phyloP scores from a whole-genome alignment of 2,329 filamentous ascomycete genomes.

The Nemania sp. region DNA sequence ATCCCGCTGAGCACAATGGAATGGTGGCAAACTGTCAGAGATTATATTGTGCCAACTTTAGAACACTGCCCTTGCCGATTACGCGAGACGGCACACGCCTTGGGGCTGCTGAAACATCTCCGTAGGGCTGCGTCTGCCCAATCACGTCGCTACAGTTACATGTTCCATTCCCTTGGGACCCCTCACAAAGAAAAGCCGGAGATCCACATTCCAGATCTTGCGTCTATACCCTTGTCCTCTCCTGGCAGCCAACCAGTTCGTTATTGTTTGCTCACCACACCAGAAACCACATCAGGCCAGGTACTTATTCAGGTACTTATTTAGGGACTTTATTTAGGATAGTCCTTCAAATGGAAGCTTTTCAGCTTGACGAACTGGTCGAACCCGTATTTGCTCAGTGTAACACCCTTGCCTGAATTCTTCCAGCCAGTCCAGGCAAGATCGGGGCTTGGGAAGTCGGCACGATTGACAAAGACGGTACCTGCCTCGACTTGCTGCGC shows the following conservation, averaged over 20 bases:
- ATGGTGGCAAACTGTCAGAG: conserved; percentile 4
- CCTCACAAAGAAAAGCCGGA: conserved; percentile 6
- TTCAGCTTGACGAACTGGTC: conserved; percentile 97
- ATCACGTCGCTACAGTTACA: conserved; percentile 27
- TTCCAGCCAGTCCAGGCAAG: conserved; percentile 99
- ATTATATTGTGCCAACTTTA: conserved; percentile 36
- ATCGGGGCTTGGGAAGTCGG: conserved; percentile 91
- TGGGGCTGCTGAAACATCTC: conserved; percentile 31
- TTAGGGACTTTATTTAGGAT: conserved; percentile 63
- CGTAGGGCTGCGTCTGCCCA: conserved; percentile 32
- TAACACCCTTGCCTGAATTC: conserved; percentile 92
- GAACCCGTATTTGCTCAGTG: conserved; percentile 89
- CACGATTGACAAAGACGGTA: conserved; percentile 95
- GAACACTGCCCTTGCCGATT: conserved; percentile 44
- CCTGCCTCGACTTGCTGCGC: conserved; percentile 88
- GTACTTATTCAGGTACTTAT: neutral
- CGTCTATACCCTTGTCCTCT: conserved; percentile 16
- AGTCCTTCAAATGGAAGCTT: conserved; percentile 93
- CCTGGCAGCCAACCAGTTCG: neutral
- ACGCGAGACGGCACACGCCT: conserved; percentile 23
- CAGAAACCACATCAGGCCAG: too few relatives aligned
- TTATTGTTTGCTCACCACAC: too few relatives aligned
- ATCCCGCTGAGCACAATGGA: neutral
- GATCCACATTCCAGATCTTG: conserved; percentile 23
- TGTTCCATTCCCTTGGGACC: conserved; percentile 36